phyloP scores from a whole-genome alignment of 2,329 filamentous ascomycete genomes.

The Trichoderma gracile region DNA sequence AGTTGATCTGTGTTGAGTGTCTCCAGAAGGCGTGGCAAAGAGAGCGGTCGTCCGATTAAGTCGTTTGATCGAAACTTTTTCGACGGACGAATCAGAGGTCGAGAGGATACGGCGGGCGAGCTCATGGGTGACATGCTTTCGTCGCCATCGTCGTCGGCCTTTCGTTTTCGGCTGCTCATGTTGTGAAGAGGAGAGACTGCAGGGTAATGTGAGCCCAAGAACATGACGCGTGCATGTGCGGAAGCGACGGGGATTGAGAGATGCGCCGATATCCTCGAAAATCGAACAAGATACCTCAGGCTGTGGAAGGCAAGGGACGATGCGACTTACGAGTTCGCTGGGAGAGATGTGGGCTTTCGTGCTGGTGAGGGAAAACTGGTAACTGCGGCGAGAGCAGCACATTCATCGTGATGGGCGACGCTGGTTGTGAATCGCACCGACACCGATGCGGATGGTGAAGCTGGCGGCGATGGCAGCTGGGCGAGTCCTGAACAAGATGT shows the following conservation, averaged over 20 bases:
- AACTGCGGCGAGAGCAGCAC: constrained; percentile 62
- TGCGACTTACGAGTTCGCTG: constrained; percentile 55
- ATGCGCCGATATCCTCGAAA: background rate
- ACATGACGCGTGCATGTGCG: background rate
- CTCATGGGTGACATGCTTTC: constrained; percentile 87
- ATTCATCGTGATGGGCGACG: constrained; percentile 53
- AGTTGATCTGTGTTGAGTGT: constrained; percentile 85
- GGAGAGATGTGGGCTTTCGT: constrained; percentile 56
- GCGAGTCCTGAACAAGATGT: too few species aligned
- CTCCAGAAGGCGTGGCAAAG: constrained; percentile 77
- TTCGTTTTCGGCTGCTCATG: constrained; percentile 72
- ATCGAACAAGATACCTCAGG: background rate
- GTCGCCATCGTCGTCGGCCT: constrained; percentile 75
- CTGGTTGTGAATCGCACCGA: constrained; percentile 1
- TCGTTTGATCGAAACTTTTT: constrained; percentile 68
- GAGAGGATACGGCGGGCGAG: constrained; percentile 73
- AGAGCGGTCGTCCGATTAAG: constrained; percentile 57
- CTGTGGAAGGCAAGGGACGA: constrained; percentile 1
- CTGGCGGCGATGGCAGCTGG: background rate
- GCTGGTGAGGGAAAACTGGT: constrained; percentile 59
- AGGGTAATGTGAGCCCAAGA: constrained; percentile 3
- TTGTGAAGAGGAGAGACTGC: constrained; percentile 50
- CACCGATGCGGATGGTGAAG: background rate
- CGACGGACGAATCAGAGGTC: constrained; percentile 65
- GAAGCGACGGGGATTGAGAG: background rate